phyloP scores from a whole-genome alignment of 345 rosid genomes.

The Leavenworthia alabamica region DNA sequence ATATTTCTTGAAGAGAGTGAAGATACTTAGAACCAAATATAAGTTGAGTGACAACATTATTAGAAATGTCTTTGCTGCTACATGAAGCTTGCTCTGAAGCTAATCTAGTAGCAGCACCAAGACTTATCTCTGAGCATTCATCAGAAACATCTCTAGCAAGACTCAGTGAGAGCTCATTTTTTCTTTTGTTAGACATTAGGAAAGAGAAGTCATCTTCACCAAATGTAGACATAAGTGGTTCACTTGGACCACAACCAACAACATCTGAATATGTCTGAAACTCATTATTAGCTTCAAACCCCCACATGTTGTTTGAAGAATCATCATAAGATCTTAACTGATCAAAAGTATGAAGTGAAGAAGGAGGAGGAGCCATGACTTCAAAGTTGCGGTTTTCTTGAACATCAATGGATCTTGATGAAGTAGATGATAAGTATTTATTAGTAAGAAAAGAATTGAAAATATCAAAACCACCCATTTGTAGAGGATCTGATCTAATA shows the following conservation, averaged over 20 bases:
- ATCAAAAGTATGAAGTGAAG: too few species aligned
- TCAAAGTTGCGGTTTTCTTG: conserved; percentile 27
- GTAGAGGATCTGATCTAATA: conserved; percentile 29
- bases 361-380: conserved; percentile 24
- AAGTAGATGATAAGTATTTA: conserved; percentile 25
- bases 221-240: conserved; percentile 41
- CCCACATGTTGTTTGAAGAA: conserved; percentile 30
- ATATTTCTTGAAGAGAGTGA: conserved; percentile 69
- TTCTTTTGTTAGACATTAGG: conserved; percentile 31
- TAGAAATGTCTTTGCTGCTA: conserved; percentile 50
- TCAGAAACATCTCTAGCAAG: conserved; percentile 57
- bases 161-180: conserved; percentile 72
- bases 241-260: conserved; percentile 35
- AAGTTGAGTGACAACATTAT: conserved; percentile 27
- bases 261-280: conserved; percentile 39
- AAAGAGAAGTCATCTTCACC: conserved; percentile 28
- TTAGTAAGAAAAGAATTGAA: conserved; percentile 15
- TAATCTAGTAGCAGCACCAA: conserved; percentile 32
- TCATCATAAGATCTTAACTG: conserved; percentile 22
- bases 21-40: conserved; percentile 67
- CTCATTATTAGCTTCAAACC: conserved; percentile 23
- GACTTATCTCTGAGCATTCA: conserved; percentile 51
- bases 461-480: conserved; percentile 32
- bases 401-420: conserved; percentile 21
- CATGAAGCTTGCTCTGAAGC: conserved; percentile 54